A percentile compares a stretch with the other conserved stretches of the same genome.
These are phyloP conservation scores for Ogataea corticis DNA, from an alignment of 805 yeast genomes.

Conservation along the genomic window DNA sequence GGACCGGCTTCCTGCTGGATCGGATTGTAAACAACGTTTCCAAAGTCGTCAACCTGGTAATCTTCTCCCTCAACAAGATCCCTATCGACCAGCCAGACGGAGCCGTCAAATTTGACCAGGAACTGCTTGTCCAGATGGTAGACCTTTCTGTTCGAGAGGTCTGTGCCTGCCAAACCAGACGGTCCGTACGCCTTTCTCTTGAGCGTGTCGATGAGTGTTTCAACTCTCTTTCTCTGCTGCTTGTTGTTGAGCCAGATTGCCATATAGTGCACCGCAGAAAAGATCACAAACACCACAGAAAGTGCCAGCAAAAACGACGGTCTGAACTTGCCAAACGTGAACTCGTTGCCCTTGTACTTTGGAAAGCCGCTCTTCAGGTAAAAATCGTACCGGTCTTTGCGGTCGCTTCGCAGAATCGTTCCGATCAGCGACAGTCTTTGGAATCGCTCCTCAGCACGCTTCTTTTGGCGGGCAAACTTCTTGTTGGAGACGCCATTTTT, in stretches of 20 bases:
- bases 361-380: constrained; percentile 87
- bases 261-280: constrained; percentile 58
- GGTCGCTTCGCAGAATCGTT: constrained; percentile 64
- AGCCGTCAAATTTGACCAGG: constrained; percentile 56
- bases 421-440: constrained; percentile 78
- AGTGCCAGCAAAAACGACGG: constrained; percentile 61
- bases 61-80: constrained; percentile 30
- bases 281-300: constrained; percentile 48
- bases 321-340: constrained; percentile 64
- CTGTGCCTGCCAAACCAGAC: constrained; percentile 22
- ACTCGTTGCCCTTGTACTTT: constrained; percentile 65
- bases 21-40: constrained; percentile 17
- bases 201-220: constrained; percentile 47
- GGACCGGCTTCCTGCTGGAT: constrained; percentile 10
- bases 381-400: constrained; percentile 77
- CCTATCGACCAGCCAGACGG: constrained; percentile 52
- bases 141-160: constrained; percentile 48
- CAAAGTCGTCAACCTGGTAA: constrained; percentile 23
- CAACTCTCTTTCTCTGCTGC: constrained; percentile 60
- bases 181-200: constrained; percentile 58
- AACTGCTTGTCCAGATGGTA: constrained; percentile 50
- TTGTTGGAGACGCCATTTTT: constrained; percentile 38
- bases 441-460: constrained; percentile 65
- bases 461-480: constrained; percentile 32
- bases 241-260: constrained; percentile 52